phyloP scores from a whole-genome alignment of 352 stramenopile species.

The Pseudoperonospora humuli region DNA sequence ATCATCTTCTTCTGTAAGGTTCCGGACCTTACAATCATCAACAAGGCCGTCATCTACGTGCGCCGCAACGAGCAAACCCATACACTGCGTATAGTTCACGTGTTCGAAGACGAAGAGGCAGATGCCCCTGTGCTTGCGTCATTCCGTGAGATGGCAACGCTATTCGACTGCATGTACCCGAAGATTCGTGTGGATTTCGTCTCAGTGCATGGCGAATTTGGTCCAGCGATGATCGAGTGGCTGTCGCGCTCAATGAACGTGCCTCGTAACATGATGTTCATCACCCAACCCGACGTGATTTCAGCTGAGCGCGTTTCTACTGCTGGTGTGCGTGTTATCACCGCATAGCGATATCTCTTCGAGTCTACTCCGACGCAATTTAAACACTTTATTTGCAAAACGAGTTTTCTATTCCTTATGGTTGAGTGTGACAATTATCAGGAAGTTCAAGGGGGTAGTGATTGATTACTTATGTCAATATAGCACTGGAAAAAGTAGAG shows the following conservation, averaged over 20 bases:
- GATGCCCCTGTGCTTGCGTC: constrained; percentile 3
- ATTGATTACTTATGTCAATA: no score
- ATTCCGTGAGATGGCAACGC: constrained; percentile 37
- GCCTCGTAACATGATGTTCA: constrained; percentile 86
- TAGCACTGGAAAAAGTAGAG: no score
- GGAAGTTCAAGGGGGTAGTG: no score
- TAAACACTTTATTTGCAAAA: no score
- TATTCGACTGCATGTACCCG: constrained; percentile 83
- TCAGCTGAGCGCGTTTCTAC: constrained; percentile 56
- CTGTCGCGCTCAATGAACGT: constrained; percentile 54
- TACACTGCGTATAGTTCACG: constrained; percentile 86
- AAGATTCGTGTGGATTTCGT: constrained; percentile 77
- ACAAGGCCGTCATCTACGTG: constrained; percentile 94
- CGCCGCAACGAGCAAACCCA: constrained; percentile 88
- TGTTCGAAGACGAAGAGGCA: constrained; percentile 15
- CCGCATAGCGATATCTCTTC: no score
- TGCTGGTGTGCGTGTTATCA: constrained; percentile 52
- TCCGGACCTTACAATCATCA: constrained; percentile 87
- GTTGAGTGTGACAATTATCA: no score
- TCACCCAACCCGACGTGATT: constrained; percentile 62
- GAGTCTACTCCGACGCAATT: no score
- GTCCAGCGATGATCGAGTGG: constrained; percentile 66
- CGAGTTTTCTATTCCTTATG: no score
- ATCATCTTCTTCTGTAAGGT: constrained; percentile 91
- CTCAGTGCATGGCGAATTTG: constrained; percentile 41